Conservation (phyloP, 495 filamentous ascomycete genomes). For the Penicillium malachiteum region DNA sequence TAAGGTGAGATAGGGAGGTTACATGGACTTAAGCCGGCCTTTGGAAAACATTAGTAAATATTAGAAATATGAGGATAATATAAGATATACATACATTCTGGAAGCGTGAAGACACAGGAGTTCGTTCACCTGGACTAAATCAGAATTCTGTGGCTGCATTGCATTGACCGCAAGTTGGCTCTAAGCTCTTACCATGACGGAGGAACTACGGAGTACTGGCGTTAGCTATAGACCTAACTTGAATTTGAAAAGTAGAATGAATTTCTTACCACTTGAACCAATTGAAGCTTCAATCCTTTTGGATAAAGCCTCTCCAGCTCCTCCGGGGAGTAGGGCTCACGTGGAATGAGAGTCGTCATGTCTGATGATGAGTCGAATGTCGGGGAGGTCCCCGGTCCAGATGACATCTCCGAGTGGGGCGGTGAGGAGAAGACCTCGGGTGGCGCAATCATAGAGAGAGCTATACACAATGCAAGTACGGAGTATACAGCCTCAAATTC, state of each 20-base stretch:
- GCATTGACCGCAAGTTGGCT: neutral
- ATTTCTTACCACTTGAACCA: constrained; percentile 74
- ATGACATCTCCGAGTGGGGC: constrained; percentile 12
- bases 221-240: constrained; percentile 3
- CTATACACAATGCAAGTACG: too few relatives aligned
- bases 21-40: constrained; percentile 77
- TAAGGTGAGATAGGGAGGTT: constrained; percentile 19
- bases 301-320: constrained; percentile 87
- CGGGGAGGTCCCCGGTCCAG: constrained; percentile 1
- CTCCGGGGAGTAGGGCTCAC: constrained; percentile 72
- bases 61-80: neutral
- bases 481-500: too few relatives aligned
- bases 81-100: constrained; percentile 59
- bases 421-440: constrained; percentile 11
- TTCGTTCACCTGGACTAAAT: constrained; percentile 64
- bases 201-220: constrained; percentile 54
- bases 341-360: constrained; percentile 79
- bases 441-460: neutral
- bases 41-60: constrained; percentile 23
- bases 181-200: constrained; percentile 64
- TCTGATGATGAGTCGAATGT: constrained; percentile 14
- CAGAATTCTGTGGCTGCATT: constrained; percentile 3
- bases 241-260: too few relatives aligned
- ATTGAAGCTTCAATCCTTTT: constrained; percentile 69
- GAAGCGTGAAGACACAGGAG: constrained; percentile 82